Evolutionary conservation across 1,284 basidiomycete genomes (phyloP).

Genomic region (Agaricales sp.): DNA sequence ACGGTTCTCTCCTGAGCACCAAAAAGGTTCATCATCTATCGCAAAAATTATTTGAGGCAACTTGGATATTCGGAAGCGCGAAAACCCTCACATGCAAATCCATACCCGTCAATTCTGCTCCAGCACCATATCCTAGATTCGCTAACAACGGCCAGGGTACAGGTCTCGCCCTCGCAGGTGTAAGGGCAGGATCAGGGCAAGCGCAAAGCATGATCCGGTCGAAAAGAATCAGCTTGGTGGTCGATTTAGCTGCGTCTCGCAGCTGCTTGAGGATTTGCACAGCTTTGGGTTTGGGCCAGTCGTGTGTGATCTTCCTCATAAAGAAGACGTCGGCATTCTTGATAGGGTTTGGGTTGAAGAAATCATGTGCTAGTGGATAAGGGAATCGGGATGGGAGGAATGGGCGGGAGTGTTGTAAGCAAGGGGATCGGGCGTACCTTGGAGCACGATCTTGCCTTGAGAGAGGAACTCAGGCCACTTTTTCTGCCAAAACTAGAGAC

Average conservation of each 20-base stretch:
- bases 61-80: not conserved
- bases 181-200: not conserved
- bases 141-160: not conserved
- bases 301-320: slow-evolving; percentile 13
- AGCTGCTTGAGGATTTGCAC: slow-evolving; percentile 7
- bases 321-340: slow-evolving; percentile 15
- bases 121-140: not conserved
- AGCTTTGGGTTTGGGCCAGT: slow-evolving; percentile 7
- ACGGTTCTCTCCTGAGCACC: slow-evolving; percentile 20
- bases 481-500: not conserved
- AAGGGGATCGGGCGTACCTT: not conserved
- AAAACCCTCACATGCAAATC: not conserved
- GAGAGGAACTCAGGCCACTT: not conserved
- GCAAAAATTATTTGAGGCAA: not conserved
- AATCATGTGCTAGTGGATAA: slow-evolving; percentile 16
- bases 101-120: not conserved
- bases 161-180: not conserved
- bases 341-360: slow-evolving; percentile 17
- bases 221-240: slow-evolving; percentile 7
- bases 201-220: slow-evolving; percentile 5
- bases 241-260: slow-evolving; percentile 5
- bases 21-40: slow-evolving; percentile 19
- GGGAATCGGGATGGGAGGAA: not conserved
- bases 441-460: not conserved
- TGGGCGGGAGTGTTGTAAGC: not conserved